phyloP scores from a whole-genome alignment of 495 filamentous ascomycete genomes.

The Penicillium cosmopolitanum region DNA sequence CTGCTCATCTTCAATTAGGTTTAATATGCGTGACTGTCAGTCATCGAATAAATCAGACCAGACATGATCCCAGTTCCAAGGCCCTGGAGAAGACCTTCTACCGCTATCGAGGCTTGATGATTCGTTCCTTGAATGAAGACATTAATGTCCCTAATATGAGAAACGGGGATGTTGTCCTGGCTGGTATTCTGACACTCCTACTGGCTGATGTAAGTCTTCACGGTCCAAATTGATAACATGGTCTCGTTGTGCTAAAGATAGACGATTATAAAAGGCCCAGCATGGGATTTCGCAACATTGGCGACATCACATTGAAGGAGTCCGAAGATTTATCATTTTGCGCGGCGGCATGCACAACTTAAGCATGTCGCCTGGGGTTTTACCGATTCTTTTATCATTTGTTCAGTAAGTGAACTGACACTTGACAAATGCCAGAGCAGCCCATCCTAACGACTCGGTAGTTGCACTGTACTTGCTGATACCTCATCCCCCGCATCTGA shows the following conservation, averaged over 20 bases:
- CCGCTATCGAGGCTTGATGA: slow-evolving; percentile 33
- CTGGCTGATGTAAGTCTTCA: slow-evolving; percentile 13
- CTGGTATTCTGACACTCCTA: slow-evolving; percentile 17
- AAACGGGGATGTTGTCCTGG: slow-evolving; percentile 27
- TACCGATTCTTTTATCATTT: not conserved
- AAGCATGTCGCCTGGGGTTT: not conserved
- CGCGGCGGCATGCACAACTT: slow-evolving; percentile 31
- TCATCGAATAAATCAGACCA: slow-evolving; percentile 36
- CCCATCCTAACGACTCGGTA: slow-evolving; percentile 11
- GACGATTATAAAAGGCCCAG: slow-evolving; percentile 25
- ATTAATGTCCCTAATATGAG: slow-evolving; percentile 20
- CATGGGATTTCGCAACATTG: slow-evolving; percentile 32
- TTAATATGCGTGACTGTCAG: slow-evolving; percentile 38
- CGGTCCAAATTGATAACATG: not conserved
- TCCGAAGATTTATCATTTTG: slow-evolving; percentile 27
- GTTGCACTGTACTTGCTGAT: slow-evolving; percentile 31
- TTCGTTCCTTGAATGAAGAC: slow-evolving; percentile 37
- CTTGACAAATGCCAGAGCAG: not conserved
- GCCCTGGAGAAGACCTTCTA: slow-evolving; percentile 30
- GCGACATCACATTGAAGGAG: slow-evolving; percentile 36
- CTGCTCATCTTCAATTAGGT: slow-evolving; percentile 30
- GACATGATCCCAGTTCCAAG: slow-evolving; percentile 14
- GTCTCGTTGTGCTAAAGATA: not conserved
- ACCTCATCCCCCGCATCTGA: slow-evolving; percentile 34
- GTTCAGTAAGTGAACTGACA: not conserved